Conservation (phyloP, 2,329 filamentous ascomycete genomes). For the Amesomyces nigricolor region DNA sequence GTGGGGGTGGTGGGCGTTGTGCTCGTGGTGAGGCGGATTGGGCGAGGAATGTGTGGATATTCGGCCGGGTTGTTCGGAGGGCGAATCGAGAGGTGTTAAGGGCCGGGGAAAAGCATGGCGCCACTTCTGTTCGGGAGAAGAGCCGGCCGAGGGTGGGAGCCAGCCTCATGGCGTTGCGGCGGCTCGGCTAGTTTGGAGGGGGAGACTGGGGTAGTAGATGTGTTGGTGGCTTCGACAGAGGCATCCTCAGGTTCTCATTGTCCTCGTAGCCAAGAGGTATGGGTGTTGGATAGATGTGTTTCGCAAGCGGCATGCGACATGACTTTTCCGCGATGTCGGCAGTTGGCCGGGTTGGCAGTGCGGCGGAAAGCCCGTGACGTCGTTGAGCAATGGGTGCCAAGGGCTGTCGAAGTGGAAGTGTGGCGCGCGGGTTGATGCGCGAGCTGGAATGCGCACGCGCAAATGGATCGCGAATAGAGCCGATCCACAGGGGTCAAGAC, state of each 20-base stretch:
- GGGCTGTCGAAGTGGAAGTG: not conserved
- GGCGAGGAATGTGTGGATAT: constrained; percentile 3
- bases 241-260: constrained; percentile 15
- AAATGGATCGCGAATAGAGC: constrained; percentile 12
- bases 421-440: not conserved
- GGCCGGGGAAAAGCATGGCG: not conserved
- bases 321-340: not conserved
- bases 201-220: not conserved
- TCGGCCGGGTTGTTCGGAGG: not conserved
- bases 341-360: not conserved
- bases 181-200: not conserved
- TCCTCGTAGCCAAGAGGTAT: not conserved
- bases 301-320: constrained; percentile 13
- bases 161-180: constrained; percentile 24
- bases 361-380: constrained; percentile 19
- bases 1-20: too few relatives aligned
- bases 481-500: constrained; percentile 4
- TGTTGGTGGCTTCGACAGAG: not conserved
- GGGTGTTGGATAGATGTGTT: not conserved
- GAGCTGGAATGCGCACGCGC: not conserved
- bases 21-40: not conserved
- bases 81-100: not conserved
- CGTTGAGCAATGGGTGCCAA: constrained; percentile 10
- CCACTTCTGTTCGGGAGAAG: constrained; percentile 17
- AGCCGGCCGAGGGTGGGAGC: constrained; percentile 21